A percentile compares a stretch with the other conserved stretches of the same genome.
Conservation (phyloP, 352 stramenopile species). For the Phytophthora sp. region DNA sequence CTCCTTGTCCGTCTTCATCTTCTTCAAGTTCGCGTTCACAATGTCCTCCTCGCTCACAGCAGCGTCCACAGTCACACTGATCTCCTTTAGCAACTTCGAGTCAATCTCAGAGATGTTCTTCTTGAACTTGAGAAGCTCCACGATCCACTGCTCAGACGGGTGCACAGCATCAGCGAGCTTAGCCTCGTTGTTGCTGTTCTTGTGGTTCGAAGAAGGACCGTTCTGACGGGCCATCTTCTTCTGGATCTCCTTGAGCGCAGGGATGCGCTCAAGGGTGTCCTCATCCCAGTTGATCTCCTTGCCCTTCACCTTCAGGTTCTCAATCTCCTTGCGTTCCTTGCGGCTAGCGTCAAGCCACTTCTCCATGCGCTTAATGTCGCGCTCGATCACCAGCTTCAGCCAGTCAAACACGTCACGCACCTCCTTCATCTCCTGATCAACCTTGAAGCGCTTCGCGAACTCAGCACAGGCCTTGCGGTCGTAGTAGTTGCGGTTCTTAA, state of each 20-base stretch:
- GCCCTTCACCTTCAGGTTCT: conserved; percentile 82
- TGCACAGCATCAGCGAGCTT: conserved; percentile 75
- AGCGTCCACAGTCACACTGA: conserved; percentile 52
- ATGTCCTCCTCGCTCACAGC: conserved; percentile 71
- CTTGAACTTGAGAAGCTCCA: conserved; percentile 87
- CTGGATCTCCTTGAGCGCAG: conserved; percentile 85
- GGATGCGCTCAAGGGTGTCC: conserved; percentile 85
- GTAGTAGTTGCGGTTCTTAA: conserved; percentile 92
- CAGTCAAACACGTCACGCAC: conserved; percentile 88
- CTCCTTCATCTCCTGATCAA: conserved; percentile 84
- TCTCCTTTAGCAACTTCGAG: conserved; percentile 65
- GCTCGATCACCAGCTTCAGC: conserved; percentile 76
- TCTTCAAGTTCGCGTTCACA: conserved; percentile 72
- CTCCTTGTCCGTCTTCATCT: conserved; percentile 90
- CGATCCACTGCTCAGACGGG: conserved; percentile 87
- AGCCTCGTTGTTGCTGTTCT: conserved; percentile 41
- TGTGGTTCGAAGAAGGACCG: conserved; percentile 42
- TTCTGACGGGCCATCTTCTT: conserved; percentile 75
- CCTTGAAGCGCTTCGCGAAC: conserved; percentile 84
- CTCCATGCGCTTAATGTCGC: conserved; percentile 87
- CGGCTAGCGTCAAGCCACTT: conserved; percentile 83
- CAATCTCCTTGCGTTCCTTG: conserved; percentile 89
- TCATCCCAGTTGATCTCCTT: conserved; percentile 89
- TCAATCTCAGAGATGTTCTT: conserved; percentile 89
- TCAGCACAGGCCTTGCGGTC: conserved; percentile 82